Percentiles rank a stretch among this genome's conserved stretches.
Evolutionary conservation across 2,329 filamentous ascomycete species (phyloP).

Genomic region (Fusarium robinianum): DNA sequence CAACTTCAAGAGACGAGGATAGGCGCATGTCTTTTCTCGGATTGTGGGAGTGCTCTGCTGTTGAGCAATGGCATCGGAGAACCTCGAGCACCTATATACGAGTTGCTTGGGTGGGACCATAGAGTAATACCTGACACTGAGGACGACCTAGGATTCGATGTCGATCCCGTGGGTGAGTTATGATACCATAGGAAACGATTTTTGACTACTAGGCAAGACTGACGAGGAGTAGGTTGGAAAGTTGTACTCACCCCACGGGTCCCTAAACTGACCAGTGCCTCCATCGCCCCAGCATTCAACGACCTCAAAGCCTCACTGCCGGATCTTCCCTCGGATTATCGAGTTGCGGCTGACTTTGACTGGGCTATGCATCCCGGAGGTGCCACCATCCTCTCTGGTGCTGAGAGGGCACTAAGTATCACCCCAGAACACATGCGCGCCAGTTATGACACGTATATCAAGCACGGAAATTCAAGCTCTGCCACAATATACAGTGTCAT

Average conservation of each 20-base stretch:
- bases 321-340: slow-evolving; percentile 50
- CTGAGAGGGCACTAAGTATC: slow-evolving; percentile 62
- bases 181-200: not conserved
- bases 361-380: slow-evolving; percentile 77
- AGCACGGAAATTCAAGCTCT: slow-evolving; percentile 70
- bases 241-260: slow-evolving; percentile 66
- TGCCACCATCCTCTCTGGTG: slow-evolving; percentile 66
- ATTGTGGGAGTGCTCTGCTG: slow-evolving; percentile 69
- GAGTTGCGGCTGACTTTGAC: slow-evolving; percentile 63
- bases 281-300: slow-evolving; percentile 58
- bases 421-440: slow-evolving; percentile 67
- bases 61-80: slow-evolving; percentile 66
- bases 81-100: slow-evolving; percentile 54
- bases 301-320: slow-evolving; percentile 56
- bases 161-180: slow-evolving; percentile 60
- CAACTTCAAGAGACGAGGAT: slow-evolving; percentile 65
- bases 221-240: slow-evolving; percentile 59
- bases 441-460: slow-evolving; percentile 71
- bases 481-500: slow-evolving; percentile 72
- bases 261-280: slow-evolving; percentile 57
- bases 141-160: slow-evolving; percentile 66
- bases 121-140: slow-evolving; percentile 65
- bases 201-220: slow-evolving; percentile 8
- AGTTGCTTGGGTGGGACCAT: slow-evolving; percentile 69
- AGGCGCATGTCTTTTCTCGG: slow-evolving; percentile 69